These are phyloP conservation scores for Cercospora brassicicola DNA, from an alignment of 2,329 filamentous ascomycete genomes.

Conservation along the genomic window DNA sequence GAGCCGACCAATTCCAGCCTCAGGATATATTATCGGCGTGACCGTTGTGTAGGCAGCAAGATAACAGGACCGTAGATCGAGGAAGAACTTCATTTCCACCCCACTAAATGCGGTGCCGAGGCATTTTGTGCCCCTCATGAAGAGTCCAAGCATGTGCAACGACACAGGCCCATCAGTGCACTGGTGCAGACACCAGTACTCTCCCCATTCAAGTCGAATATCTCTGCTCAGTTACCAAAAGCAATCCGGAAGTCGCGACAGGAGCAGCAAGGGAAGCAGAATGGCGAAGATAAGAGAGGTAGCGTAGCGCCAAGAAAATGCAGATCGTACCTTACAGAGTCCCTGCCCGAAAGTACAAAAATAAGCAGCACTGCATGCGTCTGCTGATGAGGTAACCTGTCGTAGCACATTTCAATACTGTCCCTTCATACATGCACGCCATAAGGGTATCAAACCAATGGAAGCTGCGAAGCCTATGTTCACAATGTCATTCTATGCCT, in stretches of 20 bases:
- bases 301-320: background rate
- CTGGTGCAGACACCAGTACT: background rate
- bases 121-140: background rate
- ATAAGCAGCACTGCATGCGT: background rate
- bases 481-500: constrained; percentile 3
- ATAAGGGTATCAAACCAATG: constrained; percentile 5
- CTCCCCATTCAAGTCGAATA: background rate
- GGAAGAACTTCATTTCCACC: background rate
- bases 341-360: background rate
- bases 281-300: background rate
- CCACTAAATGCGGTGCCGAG: constrained; percentile 9
- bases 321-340: background rate
- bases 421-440: background rate
- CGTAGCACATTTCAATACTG: background rate
- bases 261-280: background rate
- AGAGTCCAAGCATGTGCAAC: background rate
- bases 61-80: background rate
- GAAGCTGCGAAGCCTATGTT: background rate
- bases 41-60: constrained; percentile 8
- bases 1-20: constrained; percentile 11
- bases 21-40: background rate
- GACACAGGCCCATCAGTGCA: background rate
- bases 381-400: background rate
- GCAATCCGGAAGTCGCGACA: background rate
- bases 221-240: background rate